Base-by-base conservation (phyloP, 2,329 filamentous ascomycete genomes). In the Cytospora leucostoma region DNA sequence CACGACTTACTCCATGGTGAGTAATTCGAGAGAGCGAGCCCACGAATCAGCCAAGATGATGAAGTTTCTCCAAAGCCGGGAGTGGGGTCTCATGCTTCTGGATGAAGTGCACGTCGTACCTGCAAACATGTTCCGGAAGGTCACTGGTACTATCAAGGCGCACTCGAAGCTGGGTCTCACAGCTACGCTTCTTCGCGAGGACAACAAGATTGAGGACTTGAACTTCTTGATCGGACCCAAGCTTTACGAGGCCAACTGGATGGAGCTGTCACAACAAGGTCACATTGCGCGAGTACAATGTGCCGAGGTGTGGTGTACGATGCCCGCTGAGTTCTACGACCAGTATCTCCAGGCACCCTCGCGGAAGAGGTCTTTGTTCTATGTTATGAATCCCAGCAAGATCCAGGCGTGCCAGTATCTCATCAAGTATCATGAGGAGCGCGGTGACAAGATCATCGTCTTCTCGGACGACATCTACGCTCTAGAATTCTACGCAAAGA, bases 1-100 rank as follows among this genome's bases (percentile, higher is more conserved):
- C 59, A 96, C 93, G 12, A 99, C 95, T 1, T 99, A 99, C 76
- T 95, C 92, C 64, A 99, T 99, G 95, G 93, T 99, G n/a, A 96
- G 92, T 10, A 91, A 95, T 71, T 93, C 89, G 15, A 85, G 92
- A 56, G 90, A 92, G 65, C 85, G 94, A 64, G 94, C 95, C 1
- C 89, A 98, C 73, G 94, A 99, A 74, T 91, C 94, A 3, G 88
- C 95, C 73, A 96, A 97, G 79, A 96, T 98, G 87, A 97, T 99
- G 92, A 88, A 95, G 66, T 98, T 97, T 74, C 84, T 99, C 67
- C 88, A 88, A 19, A 84, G 84, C 4, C 88, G 93, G 67, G 95
- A 99, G 82, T 99, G 95, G 95, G 95, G 95, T 70, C 80, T 99
- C 64, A 96, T 99, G 89, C 89, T 99, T 62, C 83, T 98, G 11